These are phyloP conservation scores for Kickxella alabastrina DNA, from an alignment of 192 early-diverging fungal genomes.

Conservation along the genomic window DNA sequence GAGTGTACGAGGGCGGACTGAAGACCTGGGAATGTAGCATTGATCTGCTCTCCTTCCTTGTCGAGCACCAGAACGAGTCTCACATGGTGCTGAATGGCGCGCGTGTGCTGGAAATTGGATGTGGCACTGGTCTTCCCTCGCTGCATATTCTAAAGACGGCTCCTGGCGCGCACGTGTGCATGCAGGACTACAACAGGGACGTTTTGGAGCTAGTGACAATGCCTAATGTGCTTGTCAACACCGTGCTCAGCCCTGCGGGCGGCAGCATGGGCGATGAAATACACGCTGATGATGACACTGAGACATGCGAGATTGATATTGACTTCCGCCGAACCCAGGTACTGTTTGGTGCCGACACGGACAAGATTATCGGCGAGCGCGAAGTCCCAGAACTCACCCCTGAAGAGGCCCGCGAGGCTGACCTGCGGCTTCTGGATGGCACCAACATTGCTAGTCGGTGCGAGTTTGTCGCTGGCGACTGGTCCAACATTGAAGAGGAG, in stretches of 20 bases:
- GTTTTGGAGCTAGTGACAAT: slow-evolving; percentile 84
- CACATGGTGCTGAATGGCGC: neutral
- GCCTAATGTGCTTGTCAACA: slow-evolving; percentile 88
- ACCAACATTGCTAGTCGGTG: slow-evolving; percentile 34
- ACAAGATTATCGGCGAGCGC: slow-evolving; percentile 31
- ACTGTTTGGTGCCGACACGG: slow-evolving; percentile 35
- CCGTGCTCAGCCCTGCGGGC: slow-evolving; percentile 35
- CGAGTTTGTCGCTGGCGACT: slow-evolving; percentile 65
- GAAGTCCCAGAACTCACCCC: slow-evolving; percentile 38
- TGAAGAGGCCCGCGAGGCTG: slow-evolving; percentile 33
- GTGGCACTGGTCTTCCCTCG: slow-evolving; percentile 83
- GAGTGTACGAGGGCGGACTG: slow-evolving; percentile 92
- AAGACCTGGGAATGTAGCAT: slow-evolving; percentile 97
- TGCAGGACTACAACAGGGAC: slow-evolving; percentile 93
- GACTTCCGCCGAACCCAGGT: slow-evolving; percentile 39
- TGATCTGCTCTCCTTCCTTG: slow-evolving; percentile 75
- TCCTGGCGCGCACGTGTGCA: slow-evolving; percentile 58
- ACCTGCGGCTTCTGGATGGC: slow-evolving; percentile 13
- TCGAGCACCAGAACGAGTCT: slow-evolving; percentile 31
- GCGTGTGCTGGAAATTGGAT: slow-evolving; percentile 68
- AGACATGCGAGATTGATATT: slow-evolving; percentile 42
- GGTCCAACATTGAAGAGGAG: slow-evolving; percentile 52
- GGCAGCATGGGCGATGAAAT: slow-evolving; percentile 60
- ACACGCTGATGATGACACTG: slow-evolving; percentile 28
- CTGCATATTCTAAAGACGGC: slow-evolving; percentile 63